Percentiles rank a stretch among this genome's conserved stretches.
These are phyloP conservation scores for Populus euphratica DNA, from an alignment of 345 rosid genomes.

Conservation along the genomic window DNA sequence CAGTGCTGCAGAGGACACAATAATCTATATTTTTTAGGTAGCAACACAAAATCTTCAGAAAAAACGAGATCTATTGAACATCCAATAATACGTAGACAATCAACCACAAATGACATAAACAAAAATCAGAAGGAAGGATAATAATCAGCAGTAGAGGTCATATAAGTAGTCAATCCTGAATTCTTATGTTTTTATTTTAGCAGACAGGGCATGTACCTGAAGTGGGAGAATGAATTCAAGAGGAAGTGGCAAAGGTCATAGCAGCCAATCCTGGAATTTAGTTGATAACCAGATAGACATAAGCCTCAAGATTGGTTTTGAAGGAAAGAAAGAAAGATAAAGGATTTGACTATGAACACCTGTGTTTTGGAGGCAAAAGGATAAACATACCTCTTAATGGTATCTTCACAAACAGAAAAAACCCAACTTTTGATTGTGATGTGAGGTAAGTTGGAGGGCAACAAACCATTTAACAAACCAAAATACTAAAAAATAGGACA, in stretches of 20 bases:
- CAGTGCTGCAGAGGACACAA: not conserved
- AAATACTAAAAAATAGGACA: conserved; percentile 13
- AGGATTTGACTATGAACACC: conserved; percentile 25
- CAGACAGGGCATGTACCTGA: conserved; percentile 26
- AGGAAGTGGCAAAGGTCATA: conserved; percentile 11
- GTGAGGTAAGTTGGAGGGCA: conserved; percentile 34
- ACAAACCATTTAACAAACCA: conserved; percentile 21
- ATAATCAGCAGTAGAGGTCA: not conserved
- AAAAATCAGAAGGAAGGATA: not conserved
- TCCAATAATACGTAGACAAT: not conserved
- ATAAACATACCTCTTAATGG: conserved; percentile 8
- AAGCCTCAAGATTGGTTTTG: conserved; percentile 17
- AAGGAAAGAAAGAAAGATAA: conserved; percentile 13
- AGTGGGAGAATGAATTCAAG: conserved; percentile 6
- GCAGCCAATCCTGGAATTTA: conserved; percentile 28
- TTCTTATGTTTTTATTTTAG: not conserved
- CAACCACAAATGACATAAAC: not conserved
- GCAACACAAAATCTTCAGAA: not conserved
- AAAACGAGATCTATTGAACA: not conserved
- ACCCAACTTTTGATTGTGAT: conserved; percentile 13
- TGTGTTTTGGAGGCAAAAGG: conserved; percentile 7
- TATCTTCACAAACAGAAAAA: not conserved
- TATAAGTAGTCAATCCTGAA: not conserved
- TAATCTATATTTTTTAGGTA: not conserved
- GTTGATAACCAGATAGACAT: conserved; percentile 16